Evolutionary conservation across 352 stramenopile genomes (phyloP), one percentile per base, ranked within the genome.

Genomic region (Pythium guiyangense): DNA sequence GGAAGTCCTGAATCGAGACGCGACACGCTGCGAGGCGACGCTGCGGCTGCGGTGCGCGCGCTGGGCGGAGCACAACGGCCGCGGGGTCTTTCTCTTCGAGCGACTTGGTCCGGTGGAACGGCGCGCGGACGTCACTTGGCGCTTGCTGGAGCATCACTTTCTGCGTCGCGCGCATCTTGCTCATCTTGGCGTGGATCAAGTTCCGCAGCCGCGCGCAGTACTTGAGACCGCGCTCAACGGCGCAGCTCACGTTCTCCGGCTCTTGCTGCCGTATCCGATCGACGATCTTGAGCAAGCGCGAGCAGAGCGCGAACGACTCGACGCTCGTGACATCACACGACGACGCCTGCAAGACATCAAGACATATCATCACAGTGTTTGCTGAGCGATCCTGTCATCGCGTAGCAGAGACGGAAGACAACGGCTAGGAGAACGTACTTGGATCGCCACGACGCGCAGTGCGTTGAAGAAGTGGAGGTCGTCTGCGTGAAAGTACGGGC

Each of bases 101-200:
- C 2, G 85, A 94, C 52, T 90, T 90, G 15, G 82, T 93, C n/a
- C 82, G 78, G 31, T 90, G 80, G 26, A 94, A 68, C 22, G 74
- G 63, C 5, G 66, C 58, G 6, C 72, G 70, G 10, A 64, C 50
- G 18, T 78, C 64, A 27, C 77, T 78, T 6, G 70, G 67, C 1
- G 56, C 66, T 59, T 86, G 83, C 53, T 87, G 75, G 25, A 94
- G 70, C 57, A 92, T 73, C 5, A 84, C 68, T 62, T 94, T 94
- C 34, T 94, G 85, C 5, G 85, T 91, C 49, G 75, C 73, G 0
- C 83, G 70, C 77, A 94, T 91, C 55, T 93, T 89, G 60, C 73
- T 89, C 84, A 94, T 94, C 60, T 94, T 94, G n/a, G 75, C 70
- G 51, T 93, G 76, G 37, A 94, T 85, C 56, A 90, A 69, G 54